Conservation (phyloP, 116 monocot species). For the Cymodocea nodosa region DNA sequence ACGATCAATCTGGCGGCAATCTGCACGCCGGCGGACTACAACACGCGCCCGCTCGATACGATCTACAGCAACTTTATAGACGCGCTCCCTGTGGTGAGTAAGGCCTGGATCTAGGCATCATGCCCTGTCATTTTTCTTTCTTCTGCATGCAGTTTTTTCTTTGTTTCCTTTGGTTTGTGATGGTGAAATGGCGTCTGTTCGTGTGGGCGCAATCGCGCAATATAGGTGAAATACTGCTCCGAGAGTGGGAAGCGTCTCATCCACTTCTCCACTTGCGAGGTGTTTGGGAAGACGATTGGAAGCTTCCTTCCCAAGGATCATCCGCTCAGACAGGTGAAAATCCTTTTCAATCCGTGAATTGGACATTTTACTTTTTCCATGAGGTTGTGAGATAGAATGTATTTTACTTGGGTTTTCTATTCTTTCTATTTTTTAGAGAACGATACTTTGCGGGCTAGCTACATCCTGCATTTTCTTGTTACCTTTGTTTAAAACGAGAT, state of each 20-base stretch:
- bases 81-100: slow-evolving; percentile 75
- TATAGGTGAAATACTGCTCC: slow-evolving; percentile 83
- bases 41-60: slow-evolving; percentile 95
- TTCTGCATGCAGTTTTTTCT: not conserved
- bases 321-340: slow-evolving; percentile 43
- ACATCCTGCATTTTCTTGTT: too few species aligned
- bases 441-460: too few species aligned
- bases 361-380: too few species aligned
- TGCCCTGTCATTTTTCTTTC: not conserved
- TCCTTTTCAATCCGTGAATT: too few species aligned
- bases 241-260: slow-evolving; percentile 81
- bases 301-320: slow-evolving; percentile 84
- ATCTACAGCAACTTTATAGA: slow-evolving; percentile 98
- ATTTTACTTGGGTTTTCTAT: not conserved
- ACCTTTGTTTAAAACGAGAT: too few species aligned
- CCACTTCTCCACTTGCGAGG: slow-evolving; percentile 92
- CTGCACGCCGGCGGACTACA: slow-evolving; percentile 96
- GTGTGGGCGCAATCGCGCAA: not conserved
- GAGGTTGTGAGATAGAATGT: too few species aligned
- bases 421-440: too few species aligned
- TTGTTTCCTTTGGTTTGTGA: not conserved
- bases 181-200: not conserved
- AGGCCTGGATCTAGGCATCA: not conserved
- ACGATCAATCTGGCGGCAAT: slow-evolving; percentile 88
- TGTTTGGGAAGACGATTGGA: slow-evolving; percentile 87